Conservation (phyloP, 2,329 filamentous ascomycete genomes). For the Thyridium curvatum region DNA sequence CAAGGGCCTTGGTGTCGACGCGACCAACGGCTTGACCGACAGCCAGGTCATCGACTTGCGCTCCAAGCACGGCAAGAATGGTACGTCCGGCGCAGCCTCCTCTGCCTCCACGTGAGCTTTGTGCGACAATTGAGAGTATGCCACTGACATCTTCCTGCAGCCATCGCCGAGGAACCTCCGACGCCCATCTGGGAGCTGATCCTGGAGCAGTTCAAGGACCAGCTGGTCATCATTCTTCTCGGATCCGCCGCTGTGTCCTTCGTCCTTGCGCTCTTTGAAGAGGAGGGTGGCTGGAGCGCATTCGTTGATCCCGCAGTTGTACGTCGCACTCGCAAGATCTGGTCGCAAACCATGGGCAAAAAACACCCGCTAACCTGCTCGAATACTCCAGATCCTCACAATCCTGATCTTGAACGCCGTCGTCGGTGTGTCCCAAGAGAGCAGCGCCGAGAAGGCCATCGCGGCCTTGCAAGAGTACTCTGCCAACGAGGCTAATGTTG, state of each 20-base stretch:
- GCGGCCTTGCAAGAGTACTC: constrained; percentile 98
- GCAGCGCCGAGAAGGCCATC: constrained; percentile 96
- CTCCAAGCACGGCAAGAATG: constrained; percentile 59
- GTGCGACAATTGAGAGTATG: neutral
- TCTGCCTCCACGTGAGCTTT: constrained; percentile 2
- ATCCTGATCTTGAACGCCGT: constrained; percentile 95
- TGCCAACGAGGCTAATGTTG: constrained; percentile 91
- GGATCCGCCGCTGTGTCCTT: constrained; percentile 93
- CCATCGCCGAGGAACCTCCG: constrained; percentile 78
- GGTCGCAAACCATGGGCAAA: too few relatives aligned
- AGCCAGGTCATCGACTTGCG: constrained; percentile 50
- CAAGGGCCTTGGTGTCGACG: constrained; percentile 49
- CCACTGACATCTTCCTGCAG: constrained; percentile 22
- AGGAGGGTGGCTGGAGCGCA: constrained; percentile 89
- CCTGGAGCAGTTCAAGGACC: constrained; percentile 98
- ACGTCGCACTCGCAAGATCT: constrained; percentile 34
- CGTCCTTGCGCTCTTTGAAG: constrained; percentile 85
- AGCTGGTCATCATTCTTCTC: constrained; percentile 90
- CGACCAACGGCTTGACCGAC: constrained; percentile 48
- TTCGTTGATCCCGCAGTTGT: constrained; percentile 96
- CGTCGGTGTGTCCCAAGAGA: constrained; percentile 97
- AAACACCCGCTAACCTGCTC: neutral
- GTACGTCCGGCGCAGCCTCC: too few relatives aligned
- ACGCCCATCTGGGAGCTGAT: constrained; percentile 96
- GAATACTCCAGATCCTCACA: constrained; percentile 68